Percentiles rank a stretch among this genome's conserved stretches.
Evolutionary conservation across 495 filamentous ascomycete genomes (phyloP).

Genomic region (Penicillium egyptiacum): DNA sequence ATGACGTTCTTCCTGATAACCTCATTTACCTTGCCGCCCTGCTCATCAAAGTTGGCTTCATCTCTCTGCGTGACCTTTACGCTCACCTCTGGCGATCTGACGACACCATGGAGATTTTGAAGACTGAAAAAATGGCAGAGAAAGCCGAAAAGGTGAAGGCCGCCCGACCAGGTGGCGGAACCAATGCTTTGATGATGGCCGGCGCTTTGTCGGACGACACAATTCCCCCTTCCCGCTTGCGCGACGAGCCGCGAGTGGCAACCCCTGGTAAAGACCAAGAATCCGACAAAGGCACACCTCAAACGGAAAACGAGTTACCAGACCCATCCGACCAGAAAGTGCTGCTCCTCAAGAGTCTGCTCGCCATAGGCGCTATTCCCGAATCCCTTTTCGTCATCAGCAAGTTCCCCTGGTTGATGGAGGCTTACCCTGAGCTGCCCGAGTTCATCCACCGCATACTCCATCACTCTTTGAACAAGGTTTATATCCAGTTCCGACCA

Average conservation of each 20-base stretch:
- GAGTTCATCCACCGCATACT: conserved; percentile 81
- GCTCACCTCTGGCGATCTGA: conserved; percentile 88
- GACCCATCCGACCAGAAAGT: conserved; percentile 91
- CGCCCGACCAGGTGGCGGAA: conserved; percentile 60
- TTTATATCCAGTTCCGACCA: conserved; percentile 58
- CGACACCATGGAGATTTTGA: conserved; percentile 71
- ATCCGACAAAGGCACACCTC: conserved; percentile 43
- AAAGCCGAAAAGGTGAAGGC: conserved; percentile 73
- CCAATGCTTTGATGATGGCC: conserved; percentile 88
- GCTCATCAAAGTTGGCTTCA: conserved; percentile 95
- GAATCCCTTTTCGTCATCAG: conserved; percentile 92
- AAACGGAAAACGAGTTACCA: conserved; percentile 61
- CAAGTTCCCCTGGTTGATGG: conserved; percentile 85
- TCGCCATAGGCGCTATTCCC: conserved; percentile 88
- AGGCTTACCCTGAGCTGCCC: conserved; percentile 74
- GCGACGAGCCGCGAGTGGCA: conserved; percentile 45
- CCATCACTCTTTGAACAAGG: conserved; percentile 70
- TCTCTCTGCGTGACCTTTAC: conserved; percentile 91
- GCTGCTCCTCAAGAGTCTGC: conserved; percentile 74
- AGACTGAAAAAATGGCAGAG: conserved; percentile 66
- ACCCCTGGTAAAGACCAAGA: conserved; percentile 54
- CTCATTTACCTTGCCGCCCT: conserved; percentile 86
- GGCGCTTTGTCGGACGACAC: conserved; percentile 86
- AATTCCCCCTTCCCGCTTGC: conserved; percentile 48
- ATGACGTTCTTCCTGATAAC: conserved; percentile 80